A percentile compares a stretch with the other conserved stretches of the same genome.
These are phyloP conservation scores for Amauroascus niger DNA, from an alignment of 2,329 filamentous ascomycete species.

Conservation along the genomic window DNA sequence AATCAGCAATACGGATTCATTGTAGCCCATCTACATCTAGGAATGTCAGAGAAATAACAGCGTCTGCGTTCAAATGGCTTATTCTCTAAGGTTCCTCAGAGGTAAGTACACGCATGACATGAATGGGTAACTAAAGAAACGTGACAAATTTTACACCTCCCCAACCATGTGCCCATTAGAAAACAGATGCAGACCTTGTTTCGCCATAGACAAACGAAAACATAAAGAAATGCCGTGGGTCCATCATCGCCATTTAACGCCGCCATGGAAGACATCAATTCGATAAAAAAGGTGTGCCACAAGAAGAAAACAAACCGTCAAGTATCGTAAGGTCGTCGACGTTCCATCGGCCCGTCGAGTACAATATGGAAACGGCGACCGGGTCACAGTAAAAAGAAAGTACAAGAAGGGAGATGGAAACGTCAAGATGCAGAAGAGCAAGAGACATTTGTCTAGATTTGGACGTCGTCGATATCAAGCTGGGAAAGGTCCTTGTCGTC, in stretches of 20 bases:
- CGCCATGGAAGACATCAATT: background rate
- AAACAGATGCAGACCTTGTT: slow-evolving; percentile 2
- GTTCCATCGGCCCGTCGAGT: background rate
- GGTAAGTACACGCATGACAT: background rate
- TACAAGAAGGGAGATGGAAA: background rate
- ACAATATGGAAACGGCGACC: background rate
- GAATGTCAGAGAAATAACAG: too few species aligned
- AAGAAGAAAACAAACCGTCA: slow-evolving; percentile 2
- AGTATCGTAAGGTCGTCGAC: slow-evolving; percentile 2
- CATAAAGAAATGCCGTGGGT: background rate
- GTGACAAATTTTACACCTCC: background rate
- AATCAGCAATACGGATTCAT: too few species aligned
- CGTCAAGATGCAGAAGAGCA: too few species aligned
- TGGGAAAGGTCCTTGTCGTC: slow-evolving; percentile 34
- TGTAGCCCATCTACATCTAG: too few species aligned
- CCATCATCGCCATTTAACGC: slow-evolving; percentile 7
- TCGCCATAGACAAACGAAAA: slow-evolving; percentile 3
- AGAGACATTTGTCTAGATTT: slow-evolving; percentile 21
- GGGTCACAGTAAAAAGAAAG: background rate
- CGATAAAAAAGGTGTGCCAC: background rate
- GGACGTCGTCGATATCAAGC: slow-evolving; percentile 16
- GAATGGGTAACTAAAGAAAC: background rate
- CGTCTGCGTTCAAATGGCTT: background rate
- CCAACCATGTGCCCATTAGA: background rate
- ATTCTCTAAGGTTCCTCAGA: background rate